Percentiles rank a stretch among this genome's conserved stretches.
Conservation (phyloP, 768 basidiomycete genomes). For the Dendrothele bispora region DNA sequence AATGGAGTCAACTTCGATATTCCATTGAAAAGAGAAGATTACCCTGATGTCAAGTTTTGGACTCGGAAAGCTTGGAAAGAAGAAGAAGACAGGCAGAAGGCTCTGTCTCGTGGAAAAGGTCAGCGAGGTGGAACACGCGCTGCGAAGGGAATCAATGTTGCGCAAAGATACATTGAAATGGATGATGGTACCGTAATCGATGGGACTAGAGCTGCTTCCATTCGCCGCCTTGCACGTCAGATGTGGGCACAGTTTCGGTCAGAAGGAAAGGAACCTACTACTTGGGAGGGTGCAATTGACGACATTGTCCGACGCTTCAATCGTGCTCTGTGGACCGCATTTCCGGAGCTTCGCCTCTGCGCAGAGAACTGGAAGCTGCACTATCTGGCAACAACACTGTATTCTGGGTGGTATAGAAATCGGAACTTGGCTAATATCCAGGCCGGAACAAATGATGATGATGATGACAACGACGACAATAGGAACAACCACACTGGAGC, state of each 20-base stretch:
- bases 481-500: neutral
- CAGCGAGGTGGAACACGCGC: neutral
- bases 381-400: constrained; percentile 3
- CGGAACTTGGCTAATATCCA: neutral
- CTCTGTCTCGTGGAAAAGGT: neutral
- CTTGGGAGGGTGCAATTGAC: neutral
- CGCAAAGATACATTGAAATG: neutral
- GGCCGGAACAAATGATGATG: neutral
- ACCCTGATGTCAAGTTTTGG: neutral
- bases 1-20: neutral
- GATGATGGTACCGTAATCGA: neutral
- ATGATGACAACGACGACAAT: neutral
- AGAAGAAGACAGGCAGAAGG: neutral
- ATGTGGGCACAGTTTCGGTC: neutral
- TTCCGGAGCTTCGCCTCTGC: constrained; percentile 8
- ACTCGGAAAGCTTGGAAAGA: neutral
- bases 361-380: constrained; percentile 7
- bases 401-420: constrained; percentile 1
- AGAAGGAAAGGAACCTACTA: neutral
- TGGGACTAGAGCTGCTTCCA: neutral
- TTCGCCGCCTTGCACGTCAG: neutral
- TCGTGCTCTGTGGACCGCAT: neutral
- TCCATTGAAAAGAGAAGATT: neutral
- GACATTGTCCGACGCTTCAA: neutral
- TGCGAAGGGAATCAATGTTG: neutral